Conservation (phyloP, 495 filamentous ascomycete species). For the Penicillium manginii region DNA sequence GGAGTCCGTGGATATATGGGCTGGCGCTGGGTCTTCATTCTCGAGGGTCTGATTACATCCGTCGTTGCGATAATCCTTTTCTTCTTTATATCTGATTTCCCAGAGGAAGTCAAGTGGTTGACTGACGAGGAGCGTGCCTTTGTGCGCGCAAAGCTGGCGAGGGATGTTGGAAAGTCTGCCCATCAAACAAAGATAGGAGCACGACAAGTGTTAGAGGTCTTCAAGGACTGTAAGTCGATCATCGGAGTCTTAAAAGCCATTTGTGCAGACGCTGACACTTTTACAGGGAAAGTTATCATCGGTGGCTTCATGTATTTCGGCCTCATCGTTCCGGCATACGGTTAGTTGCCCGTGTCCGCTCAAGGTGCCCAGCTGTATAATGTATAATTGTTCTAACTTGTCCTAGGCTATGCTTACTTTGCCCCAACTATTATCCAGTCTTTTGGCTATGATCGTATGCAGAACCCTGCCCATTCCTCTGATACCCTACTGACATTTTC, state of each 20-base stretch:
- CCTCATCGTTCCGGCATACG: slow-evolving; percentile 85
- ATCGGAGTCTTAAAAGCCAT: not conserved
- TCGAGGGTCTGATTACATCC: slow-evolving; percentile 76
- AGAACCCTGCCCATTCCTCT: not conserved
- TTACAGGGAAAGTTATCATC: slow-evolving; percentile 64
- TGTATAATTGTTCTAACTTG: not conserved
- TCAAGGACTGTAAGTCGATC: slow-evolving; percentile 68
- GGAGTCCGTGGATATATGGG: slow-evolving; percentile 69
- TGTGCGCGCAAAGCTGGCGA: slow-evolving; percentile 71
- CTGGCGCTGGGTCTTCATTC: slow-evolving; percentile 82
- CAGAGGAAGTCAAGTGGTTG: slow-evolving; percentile 62
- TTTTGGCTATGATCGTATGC: slow-evolving; percentile 60
- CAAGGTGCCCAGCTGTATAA: not conserved
- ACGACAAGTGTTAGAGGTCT: slow-evolving; percentile 67
- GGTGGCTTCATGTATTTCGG: slow-evolving; percentile 86
- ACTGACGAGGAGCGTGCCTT: slow-evolving; percentile 74
- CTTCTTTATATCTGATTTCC: slow-evolving; percentile 82
- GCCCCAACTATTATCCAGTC: slow-evolving; percentile 73
- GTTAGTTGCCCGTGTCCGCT: slow-evolving; percentile 37
- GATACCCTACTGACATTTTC: slow-evolving; percentile 24
- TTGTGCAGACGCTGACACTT: slow-evolving; percentile 9
- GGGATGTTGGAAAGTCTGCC: slow-evolving; percentile 78
- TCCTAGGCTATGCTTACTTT: slow-evolving; percentile 69
- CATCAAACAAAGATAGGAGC: slow-evolving; percentile 64
- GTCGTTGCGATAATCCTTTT: slow-evolving; percentile 73